Percentiles rank a stretch among this genome's conserved stretches.
Evolutionary conservation across 148 eudicot species (phyloP).

Genomic region (Vaccinium vitisidaea): DNA sequence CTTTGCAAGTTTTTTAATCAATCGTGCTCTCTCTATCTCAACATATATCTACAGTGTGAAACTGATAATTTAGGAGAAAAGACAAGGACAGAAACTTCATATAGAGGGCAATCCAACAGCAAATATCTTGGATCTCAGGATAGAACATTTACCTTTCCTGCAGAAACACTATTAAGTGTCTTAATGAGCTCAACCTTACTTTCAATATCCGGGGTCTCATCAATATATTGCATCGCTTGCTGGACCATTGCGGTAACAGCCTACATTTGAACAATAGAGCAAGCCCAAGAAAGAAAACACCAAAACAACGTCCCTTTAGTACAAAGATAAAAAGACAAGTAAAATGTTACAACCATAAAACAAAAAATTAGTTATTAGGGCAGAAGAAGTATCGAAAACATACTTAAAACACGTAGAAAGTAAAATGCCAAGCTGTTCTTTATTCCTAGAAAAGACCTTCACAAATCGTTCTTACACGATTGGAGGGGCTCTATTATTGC

Average conservation of each 20-base stretch:
- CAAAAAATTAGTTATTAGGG: neutral
- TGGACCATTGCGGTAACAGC: slow-evolving; percentile 94
- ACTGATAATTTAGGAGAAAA: neutral
- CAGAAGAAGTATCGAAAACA: neutral
- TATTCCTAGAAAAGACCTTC: neutral
- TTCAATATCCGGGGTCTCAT: slow-evolving; percentile 86
- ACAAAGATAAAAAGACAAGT: neutral
- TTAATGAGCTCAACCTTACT: slow-evolving; percentile 83
- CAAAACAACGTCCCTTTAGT: neutral
- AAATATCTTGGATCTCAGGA: slow-evolving; percentile 2
- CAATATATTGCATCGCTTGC: slow-evolving; percentile 88
- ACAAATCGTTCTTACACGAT: too few species aligned
- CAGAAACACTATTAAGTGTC: slow-evolving; percentile 85
- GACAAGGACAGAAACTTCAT: slow-evolving; percentile 1
- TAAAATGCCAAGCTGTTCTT: neutral
- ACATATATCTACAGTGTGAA: slow-evolving; percentile 66
- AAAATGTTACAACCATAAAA: neutral
- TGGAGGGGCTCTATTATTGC: neutral
- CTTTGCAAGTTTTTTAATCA: slow-evolving; percentile 84
- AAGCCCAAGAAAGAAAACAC: neutral
- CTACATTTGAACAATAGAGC: slow-evolving; percentile 36
- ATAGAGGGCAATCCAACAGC: neutral
- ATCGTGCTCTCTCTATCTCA: slow-evolving; percentile 85
- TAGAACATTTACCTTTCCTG: slow-evolving; percentile 67
- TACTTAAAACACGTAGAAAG: neutral